A percentile compares a stretch with the other conserved stretches of the same genome.
phyloP scores from a whole-genome alignment of 2,329 filamentous ascomycete genomes.

The Colletotrichum sp. region DNA sequence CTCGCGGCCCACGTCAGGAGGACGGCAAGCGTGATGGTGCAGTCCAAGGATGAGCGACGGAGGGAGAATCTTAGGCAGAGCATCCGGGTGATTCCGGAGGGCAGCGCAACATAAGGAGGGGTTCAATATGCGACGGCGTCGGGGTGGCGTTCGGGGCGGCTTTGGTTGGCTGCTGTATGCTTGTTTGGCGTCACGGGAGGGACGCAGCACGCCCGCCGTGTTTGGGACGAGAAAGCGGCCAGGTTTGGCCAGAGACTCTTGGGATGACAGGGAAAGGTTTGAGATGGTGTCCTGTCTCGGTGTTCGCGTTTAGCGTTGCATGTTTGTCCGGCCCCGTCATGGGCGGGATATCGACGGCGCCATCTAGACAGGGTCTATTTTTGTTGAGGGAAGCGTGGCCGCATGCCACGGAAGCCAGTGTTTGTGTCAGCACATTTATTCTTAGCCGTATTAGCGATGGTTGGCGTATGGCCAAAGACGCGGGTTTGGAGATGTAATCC shows the following conservation, averaged over 20 bases:
- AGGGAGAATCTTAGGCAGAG: constrained; percentile 39
- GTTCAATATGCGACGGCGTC: not conserved
- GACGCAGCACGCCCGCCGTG: not conserved
- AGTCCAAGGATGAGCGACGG: constrained; percentile 34
- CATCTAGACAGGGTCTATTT: not conserved
- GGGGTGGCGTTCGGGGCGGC: not conserved
- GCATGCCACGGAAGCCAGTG: not conserved
- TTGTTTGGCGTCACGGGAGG: not conserved
- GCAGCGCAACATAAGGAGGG: constrained; percentile 7
- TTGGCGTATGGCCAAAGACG: not conserved
- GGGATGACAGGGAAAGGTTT: not conserved
- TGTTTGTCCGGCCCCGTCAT: not conserved
- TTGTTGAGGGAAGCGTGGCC: not conserved
- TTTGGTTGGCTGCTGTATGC: not conserved
- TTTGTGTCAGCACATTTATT: not conserved
- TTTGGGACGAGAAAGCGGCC: not conserved
- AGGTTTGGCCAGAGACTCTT: not conserved
- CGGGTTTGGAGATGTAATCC: not conserved
- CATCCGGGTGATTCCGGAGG: constrained; percentile 36
- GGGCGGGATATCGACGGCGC: not conserved
- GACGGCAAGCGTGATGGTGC: constrained; percentile 10
- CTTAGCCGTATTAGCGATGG: not conserved
- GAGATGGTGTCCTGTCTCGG: not conserved
- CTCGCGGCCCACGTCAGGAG: constrained; percentile 21
- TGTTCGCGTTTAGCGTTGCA: constrained; percentile 10